Percentiles rank a stretch among this genome's conserved stretches.
phyloP scores from a whole-genome alignment of 805 yeast species.

The Limtongia smithiae region DNA sequence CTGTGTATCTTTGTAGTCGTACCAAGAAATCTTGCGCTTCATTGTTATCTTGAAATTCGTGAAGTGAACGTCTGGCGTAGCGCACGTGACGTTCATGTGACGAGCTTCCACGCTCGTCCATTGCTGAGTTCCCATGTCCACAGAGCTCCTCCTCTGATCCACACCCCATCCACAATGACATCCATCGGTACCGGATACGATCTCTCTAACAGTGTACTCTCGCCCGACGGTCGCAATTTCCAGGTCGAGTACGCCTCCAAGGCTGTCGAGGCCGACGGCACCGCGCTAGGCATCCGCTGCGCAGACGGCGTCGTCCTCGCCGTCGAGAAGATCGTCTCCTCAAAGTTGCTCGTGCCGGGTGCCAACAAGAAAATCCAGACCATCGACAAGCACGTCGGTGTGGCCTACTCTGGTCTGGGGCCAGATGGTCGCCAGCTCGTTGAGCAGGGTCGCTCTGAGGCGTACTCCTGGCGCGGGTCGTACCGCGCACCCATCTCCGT shows the following conservation, averaged over 20 bases:
- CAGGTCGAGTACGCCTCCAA: slow-evolving; percentile 97
- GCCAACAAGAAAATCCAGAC: slow-evolving; percentile 89
- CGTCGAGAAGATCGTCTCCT: slow-evolving; percentile 85
- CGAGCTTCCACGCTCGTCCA: neutral
- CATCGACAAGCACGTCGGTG: slow-evolving; percentile 89
- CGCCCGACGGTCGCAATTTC: slow-evolving; percentile 86
- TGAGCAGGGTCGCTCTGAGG: slow-evolving; percentile 88
- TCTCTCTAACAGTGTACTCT: slow-evolving; percentile 89
- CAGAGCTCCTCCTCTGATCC: neutral
- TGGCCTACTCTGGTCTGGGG: slow-evolving; percentile 84
- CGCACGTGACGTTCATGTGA: neutral
- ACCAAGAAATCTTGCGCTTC: neutral
- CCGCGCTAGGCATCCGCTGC: slow-evolving; percentile 88
- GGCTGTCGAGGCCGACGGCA: slow-evolving; percentile 97
- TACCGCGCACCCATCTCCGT: slow-evolving; percentile 76
- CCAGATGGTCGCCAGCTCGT: slow-evolving; percentile 97
- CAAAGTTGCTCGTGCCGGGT: slow-evolving; percentile 84
- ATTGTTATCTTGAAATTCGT: neutral
- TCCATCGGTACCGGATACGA: slow-evolving; percentile 99
- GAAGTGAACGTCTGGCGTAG: no score
- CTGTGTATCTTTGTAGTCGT: neutral
- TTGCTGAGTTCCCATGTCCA: neutral
- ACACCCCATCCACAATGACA: slow-evolving; percentile 36
- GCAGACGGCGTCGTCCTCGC: slow-evolving; percentile 95
- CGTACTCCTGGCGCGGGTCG: slow-evolving; percentile 67